Percentiles rank a stretch among this genome's conserved stretches.
Evolutionary conservation across 2,329 filamentous ascomycete genomes (phyloP).

Genomic region (Fusarium lateritium): DNA sequence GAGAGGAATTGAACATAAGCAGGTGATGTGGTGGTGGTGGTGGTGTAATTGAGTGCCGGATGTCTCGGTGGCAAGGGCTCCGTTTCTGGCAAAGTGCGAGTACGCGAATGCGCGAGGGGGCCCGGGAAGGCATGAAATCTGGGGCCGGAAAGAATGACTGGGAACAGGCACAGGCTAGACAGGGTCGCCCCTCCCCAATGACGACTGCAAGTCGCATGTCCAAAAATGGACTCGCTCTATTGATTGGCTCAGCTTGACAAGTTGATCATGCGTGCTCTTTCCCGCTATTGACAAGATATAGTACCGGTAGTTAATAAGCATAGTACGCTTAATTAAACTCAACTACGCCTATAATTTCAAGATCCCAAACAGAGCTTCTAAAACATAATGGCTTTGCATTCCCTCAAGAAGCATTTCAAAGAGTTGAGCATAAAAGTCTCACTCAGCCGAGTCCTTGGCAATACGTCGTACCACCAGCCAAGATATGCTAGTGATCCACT

Average conservation of each 20-base stretch:
- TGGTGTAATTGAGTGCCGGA: constrained; percentile 39
- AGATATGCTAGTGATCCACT: constrained; percentile 14
- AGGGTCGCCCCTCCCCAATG: constrained; percentile 8
- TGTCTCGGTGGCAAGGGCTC: constrained; percentile 40
- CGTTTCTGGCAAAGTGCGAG: constrained; percentile 33
- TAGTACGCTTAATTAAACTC: too few species aligned
- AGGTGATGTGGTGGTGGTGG: constrained; percentile 6
- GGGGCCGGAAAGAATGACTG: background rate
- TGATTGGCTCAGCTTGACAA: constrained; percentile 17
- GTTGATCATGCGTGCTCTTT: constrained; percentile 21
- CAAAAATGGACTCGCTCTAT: constrained; percentile 7
- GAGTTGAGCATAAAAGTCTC: too few species aligned
- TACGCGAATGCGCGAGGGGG: constrained; percentile 25
- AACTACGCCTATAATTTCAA: too few species aligned
- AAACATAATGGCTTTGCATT: too few species aligned
- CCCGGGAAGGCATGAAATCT: constrained; percentile 11
- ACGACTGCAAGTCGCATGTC: constrained; percentile 9
- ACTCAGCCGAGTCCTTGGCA: too few species aligned
- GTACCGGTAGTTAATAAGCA: too few species aligned
- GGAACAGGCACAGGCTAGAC: background rate
- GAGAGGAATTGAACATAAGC: constrained; percentile 11
- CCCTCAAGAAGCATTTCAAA: too few species aligned
- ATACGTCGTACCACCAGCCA: background rate
- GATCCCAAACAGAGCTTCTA: too few species aligned
- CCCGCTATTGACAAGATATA: background rate